A percentile compares a stretch with the other conserved stretches of the same genome.
phyloP scores from a whole-genome alignment of 345 rosid genomes.

The Syzygium aqueum region DNA sequence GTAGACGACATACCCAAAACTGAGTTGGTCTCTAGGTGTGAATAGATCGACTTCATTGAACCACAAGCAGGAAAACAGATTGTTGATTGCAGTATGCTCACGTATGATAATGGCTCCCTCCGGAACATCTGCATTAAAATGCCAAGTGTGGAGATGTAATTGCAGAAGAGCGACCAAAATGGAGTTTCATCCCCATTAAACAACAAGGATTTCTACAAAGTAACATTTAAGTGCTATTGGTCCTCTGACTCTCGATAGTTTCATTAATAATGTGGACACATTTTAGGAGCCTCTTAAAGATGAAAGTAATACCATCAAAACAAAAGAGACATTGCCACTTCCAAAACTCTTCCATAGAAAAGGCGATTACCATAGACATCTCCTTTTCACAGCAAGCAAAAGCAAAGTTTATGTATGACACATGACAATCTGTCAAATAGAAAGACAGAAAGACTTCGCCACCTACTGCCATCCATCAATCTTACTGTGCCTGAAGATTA shows the following conservation, averaged over 20 bases:
- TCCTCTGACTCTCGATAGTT: not conserved
- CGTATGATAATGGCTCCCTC: constrained; percentile 92
- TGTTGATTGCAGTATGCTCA: constrained; percentile 73
- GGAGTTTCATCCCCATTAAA: not conserved
- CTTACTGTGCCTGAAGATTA: not conserved
- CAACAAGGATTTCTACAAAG: not conserved
- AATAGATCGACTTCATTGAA: constrained; percentile 92
- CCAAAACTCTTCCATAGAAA: not conserved
- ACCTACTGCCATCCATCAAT: not conserved
- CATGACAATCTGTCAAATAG: not conserved
- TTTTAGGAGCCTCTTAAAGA: not conserved
- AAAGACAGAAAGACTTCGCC: not conserved
- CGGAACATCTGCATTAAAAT: constrained; percentile 73
- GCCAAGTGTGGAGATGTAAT: not conserved
- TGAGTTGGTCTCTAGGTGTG: constrained; percentile 98
- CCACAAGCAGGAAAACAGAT: constrained; percentile 93
- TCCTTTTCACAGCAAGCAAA: not conserved
- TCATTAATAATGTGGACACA: not conserved
- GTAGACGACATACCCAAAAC: constrained; percentile 82
- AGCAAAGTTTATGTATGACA: not conserved
- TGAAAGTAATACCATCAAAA: not conserved
- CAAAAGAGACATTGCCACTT: not conserved
- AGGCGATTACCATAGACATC: not conserved
- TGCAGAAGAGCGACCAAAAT: not conserved
- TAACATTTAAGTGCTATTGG: not conserved